Evolutionary conservation across 2,329 filamentous ascomycete species (phyloP).

Genomic region (Penicillium nordicum): DNA sequence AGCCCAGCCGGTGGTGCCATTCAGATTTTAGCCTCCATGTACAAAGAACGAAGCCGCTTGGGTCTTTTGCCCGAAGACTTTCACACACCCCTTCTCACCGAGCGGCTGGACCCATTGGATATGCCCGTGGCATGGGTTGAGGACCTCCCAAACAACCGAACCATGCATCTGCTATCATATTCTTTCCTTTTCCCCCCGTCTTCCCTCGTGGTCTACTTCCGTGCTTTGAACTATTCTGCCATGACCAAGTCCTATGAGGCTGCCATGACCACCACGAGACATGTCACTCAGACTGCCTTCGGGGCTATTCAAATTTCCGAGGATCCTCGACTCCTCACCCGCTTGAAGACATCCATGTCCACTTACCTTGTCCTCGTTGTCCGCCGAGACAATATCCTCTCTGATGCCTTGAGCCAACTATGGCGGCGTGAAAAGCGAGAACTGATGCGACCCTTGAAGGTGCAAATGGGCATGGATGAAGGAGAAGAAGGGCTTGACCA

Average conservation of each 20-base stretch:
- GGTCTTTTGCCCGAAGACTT: constrained; percentile 68
- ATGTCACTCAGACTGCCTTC: constrained; percentile 47
- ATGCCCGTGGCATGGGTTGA: constrained; percentile 71
- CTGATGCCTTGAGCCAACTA: constrained; percentile 79
- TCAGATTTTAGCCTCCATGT: constrained; percentile 67
- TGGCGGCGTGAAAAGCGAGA: constrained; percentile 83
- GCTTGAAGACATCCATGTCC: constrained; percentile 63
- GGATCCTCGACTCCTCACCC: constrained; percentile 59
- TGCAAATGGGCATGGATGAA: constrained; percentile 75
- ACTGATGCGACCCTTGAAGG: constrained; percentile 78
- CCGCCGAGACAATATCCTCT: constrained; percentile 62
- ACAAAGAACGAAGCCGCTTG: constrained; percentile 66
- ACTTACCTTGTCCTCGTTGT: constrained; percentile 70
- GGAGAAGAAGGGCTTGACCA: constrained; percentile 91
- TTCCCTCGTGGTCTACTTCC: constrained; percentile 76
- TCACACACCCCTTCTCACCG: constrained; percentile 69
- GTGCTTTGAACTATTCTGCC: constrained; percentile 77
- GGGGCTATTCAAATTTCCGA: constrained; percentile 49
- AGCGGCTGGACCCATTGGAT: constrained; percentile 69
- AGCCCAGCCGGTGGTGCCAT: constrained; percentile 74
- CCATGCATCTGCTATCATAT: constrained; percentile 72
- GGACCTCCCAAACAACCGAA: constrained; percentile 59
- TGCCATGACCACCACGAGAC: constrained; percentile 50
- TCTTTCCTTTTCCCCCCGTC: constrained; percentile 74
- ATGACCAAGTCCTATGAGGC: constrained; percentile 80